Evolutionary conservation across 106 monocot species (phyloP).

Genomic region (Apostasia shenzhenica): DNA sequence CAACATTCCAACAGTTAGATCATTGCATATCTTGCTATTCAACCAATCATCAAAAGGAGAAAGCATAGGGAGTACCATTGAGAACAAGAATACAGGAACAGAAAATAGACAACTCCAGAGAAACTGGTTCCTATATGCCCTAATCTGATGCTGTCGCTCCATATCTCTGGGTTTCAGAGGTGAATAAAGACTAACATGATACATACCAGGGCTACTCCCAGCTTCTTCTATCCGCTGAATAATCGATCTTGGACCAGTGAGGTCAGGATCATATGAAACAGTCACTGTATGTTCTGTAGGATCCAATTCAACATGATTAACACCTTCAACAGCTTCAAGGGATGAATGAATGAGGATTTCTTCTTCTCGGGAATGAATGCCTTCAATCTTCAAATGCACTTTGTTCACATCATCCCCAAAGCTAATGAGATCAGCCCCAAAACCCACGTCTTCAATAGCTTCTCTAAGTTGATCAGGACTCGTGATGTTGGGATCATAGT

Average conservation of each 20-base stretch:
- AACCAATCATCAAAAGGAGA: constrained; percentile 72
- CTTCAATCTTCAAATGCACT: constrained; percentile 68
- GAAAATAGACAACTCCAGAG: constrained; percentile 84
- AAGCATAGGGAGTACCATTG: constrained; percentile 88
- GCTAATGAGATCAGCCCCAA: constrained; percentile 72
- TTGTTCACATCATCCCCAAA: constrained; percentile 73
- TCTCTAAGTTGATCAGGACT: constrained; percentile 40
- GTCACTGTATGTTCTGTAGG: constrained; percentile 30
- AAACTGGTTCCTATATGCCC: constrained; percentile 55
- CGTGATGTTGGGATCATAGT: constrained; percentile 67
- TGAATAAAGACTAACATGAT: constrained; percentile 56
- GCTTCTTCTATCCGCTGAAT: constrained; percentile 63
- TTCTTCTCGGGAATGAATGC: constrained; percentile 50
- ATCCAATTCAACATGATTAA: constrained; percentile 73
- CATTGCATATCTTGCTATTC: constrained; percentile 38
- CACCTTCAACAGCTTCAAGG: constrained; percentile 67
- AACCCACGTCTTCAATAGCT: constrained; percentile 81
- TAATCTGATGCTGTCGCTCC: constrained; percentile 47
- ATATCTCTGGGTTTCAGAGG: constrained; percentile 49
- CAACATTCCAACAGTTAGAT: constrained; percentile 61
- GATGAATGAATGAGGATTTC: constrained; percentile 42
- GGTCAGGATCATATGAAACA: constrained; percentile 73
- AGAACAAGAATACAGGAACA: constrained; percentile 71
- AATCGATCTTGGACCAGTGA: constrained; percentile 79
- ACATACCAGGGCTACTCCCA: constrained; percentile 25